These are phyloP conservation scores for Fusarium luffae DNA, from an alignment of 2,329 filamentous ascomycete species.

Conservation along the genomic window DNA sequence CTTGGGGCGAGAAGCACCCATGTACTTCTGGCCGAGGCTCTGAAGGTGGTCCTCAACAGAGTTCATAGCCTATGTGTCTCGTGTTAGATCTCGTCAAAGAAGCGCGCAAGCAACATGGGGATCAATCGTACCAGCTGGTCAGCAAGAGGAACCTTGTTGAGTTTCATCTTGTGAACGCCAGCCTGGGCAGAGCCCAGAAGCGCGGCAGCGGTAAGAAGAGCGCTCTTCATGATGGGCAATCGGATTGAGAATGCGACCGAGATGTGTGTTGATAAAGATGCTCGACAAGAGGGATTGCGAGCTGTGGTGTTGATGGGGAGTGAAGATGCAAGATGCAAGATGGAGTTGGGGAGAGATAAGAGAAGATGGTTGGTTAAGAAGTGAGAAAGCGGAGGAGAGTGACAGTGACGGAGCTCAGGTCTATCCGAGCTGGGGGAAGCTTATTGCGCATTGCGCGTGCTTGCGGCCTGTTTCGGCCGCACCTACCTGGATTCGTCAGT, in stretches of 20 bases:
- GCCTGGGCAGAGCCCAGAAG: constrained; percentile 86
- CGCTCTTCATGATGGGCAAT: constrained; percentile 81
- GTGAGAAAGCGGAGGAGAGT: constrained; percentile 39
- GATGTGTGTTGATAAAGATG: background rate
- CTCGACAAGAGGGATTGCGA: constrained; percentile 19
- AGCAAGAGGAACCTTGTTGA: constrained; percentile 92
- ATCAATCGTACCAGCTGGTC: constrained; percentile 84
- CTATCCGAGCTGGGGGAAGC: constrained; percentile 36
- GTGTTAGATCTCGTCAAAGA: constrained; percentile 22
- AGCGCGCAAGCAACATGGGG: background rate
- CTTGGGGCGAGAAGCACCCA: constrained; percentile 75
- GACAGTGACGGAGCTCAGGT: constrained; percentile 41
- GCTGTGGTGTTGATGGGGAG: constrained; percentile 32
- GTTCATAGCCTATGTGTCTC: constrained; percentile 70
- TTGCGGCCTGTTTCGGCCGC: constrained; percentile 43
- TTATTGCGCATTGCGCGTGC: constrained; percentile 45
- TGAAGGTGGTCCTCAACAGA: constrained; percentile 85
- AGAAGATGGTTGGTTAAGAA: constrained; percentile 38
- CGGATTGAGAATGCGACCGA: constrained; percentile 27
- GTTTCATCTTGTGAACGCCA: constrained; percentile 94
- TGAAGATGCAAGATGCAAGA: constrained; percentile 35
- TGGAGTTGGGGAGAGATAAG: constrained; percentile 43
- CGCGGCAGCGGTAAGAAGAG: constrained; percentile 80
- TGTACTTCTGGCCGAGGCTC: constrained; percentile 94
- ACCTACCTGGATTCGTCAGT: constrained; percentile 41